Base-by-base conservation (phyloP, 768 basidiomycete species). In the Lactifluus echinatus region DNA sequence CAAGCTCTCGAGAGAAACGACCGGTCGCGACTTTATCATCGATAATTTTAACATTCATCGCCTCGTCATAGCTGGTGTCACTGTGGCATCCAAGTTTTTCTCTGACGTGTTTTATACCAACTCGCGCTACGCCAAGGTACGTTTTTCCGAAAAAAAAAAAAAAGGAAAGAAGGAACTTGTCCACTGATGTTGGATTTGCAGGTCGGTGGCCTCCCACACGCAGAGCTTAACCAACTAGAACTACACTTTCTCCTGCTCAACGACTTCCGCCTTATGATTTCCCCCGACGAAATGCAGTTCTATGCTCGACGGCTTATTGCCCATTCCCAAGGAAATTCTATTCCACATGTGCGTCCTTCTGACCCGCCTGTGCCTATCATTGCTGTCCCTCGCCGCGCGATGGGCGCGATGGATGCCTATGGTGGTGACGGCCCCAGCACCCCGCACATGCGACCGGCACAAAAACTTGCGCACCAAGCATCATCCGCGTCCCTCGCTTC, bases 71-170 rank as follows among this genome's bases (percentile, higher is more conserved):
- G 93, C 96, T 0, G 96, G 96, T 10, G 90, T 99, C 45, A 98
- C 96, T 2, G 95, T 99, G n/a, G 95, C 95, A 23, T 93, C 89
- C 75, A 99, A 99, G 72, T 99, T 98, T 70, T 98, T 98, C 69
- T 89, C 86, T 54, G 96, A 98, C 69, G 93, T 99, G 3, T 99
- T 99, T 66, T 98, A 99, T 72, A 97, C 96, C 15, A 99, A 99
- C 66, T 96, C 95, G 8, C 80, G 95, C 29, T 99, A 99, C 68
- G 96, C 96, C 52, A 99, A 98, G 82, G 93, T 91, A 55, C 26
- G 80, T 72, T 44, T n/a, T n/a, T n/a, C n/a, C n/a, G n/a, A n/a
- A n/a, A n/a, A n/a, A n/a, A n/a, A n/a, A n/a, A n/a, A n/a, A n/a
- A n/a, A n/a, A n/a, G n/a, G n/a, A n/a, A n/a, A n/a, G n/a, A n/a